Conservation (phyloP, 768 basidiomycete genomes). For the Asterophora lycoperdoides region DNA sequence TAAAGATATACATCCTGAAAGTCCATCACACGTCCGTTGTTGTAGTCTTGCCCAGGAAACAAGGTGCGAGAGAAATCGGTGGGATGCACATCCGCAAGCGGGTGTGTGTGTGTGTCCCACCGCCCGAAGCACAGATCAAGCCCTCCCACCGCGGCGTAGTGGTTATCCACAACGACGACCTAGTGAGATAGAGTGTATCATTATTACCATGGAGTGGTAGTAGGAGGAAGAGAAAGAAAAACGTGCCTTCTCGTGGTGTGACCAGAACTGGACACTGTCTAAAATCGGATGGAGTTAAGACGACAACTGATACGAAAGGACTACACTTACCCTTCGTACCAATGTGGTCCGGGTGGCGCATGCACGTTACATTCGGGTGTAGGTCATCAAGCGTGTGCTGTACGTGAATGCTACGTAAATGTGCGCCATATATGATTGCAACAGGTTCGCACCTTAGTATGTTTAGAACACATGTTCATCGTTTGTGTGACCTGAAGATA, state of each 20-base stretch:
- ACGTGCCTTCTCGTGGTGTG: slow-evolving; percentile 76
- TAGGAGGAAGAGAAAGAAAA: too few species aligned
- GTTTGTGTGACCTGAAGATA: slow-evolving; percentile 71
- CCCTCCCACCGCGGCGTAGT: slow-evolving; percentile 84
- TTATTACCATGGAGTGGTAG: too few species aligned
- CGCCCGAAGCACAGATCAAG: slow-evolving; percentile 96
- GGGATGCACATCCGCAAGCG: slow-evolving; percentile 89
- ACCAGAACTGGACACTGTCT: slow-evolving; percentile 86
- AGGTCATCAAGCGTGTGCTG: slow-evolving; percentile 75
- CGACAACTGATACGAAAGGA: neutral
- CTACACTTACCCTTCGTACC: slow-evolving; percentile 58
- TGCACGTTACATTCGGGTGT: slow-evolving; percentile 82
- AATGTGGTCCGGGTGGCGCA: slow-evolving; percentile 90
- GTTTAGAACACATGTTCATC: slow-evolving; percentile 83
- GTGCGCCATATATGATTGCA: neutral
- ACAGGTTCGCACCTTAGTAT: slow-evolving; percentile 57
- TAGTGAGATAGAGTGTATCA: too few species aligned
- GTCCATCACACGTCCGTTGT: slow-evolving; percentile 83
- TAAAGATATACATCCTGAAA: slow-evolving; percentile 81
- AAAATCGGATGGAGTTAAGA: neutral
- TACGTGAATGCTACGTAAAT: neutral
- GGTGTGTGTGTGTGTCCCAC: slow-evolving; percentile 92
- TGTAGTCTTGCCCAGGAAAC: slow-evolving; percentile 93
- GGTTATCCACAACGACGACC: slow-evolving; percentile 84
- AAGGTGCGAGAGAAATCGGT: slow-evolving; percentile 77